Evolutionary conservation across 495 filamentous ascomycete genomes (phyloP).

Genomic region (Trichoderma asperelloides): DNA sequence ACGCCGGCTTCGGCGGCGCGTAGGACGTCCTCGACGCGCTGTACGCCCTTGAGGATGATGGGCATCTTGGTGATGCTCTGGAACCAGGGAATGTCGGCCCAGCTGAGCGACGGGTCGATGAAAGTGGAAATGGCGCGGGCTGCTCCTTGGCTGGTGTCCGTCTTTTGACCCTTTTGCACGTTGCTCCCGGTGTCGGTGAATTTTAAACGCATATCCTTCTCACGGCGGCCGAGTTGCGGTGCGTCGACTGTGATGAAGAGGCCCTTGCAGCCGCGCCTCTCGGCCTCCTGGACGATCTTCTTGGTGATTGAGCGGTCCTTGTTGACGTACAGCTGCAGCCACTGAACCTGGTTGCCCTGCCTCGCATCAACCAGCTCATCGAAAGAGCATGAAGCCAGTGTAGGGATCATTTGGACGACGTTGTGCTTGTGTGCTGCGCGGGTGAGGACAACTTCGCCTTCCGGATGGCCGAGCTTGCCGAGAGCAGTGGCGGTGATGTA

Average conservation of each 20-base stretch:
- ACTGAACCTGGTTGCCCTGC: constrained; percentile 76
- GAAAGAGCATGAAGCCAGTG: constrained; percentile 93
- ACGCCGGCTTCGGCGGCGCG: constrained; percentile 74
- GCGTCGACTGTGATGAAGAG: constrained; percentile 99
- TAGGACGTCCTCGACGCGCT: constrained; percentile 90
- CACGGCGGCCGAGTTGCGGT: constrained; percentile 85
- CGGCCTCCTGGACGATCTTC: constrained; percentile 84
- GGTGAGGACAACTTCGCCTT: constrained; percentile 88
- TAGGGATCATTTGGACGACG: constrained; percentile 95
- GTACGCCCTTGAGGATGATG: constrained; percentile 92
- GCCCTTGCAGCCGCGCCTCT: constrained; percentile 85
- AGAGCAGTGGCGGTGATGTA: constrained; percentile 90
- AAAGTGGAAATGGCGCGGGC: constrained; percentile 86
- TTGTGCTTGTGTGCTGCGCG: constrained; percentile 74
- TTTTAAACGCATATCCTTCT: constrained; percentile 92
- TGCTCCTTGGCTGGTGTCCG: constrained; percentile 84
- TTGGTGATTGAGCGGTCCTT: constrained; percentile 88
- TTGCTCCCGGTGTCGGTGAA: constrained; percentile 79
- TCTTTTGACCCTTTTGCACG: constrained; percentile 63
- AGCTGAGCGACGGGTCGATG: constrained; percentile 84
- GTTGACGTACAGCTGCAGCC: constrained; percentile 98
- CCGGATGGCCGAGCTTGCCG: constrained; percentile 80
- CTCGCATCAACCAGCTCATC: constrained; percentile 91
- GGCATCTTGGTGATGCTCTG: constrained; percentile 88
- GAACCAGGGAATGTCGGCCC: constrained; percentile 97